These are phyloP conservation scores for Globisporangium paroecandrum DNA, from an alignment of 352 stramenopile species.

Conservation along the genomic window DNA sequence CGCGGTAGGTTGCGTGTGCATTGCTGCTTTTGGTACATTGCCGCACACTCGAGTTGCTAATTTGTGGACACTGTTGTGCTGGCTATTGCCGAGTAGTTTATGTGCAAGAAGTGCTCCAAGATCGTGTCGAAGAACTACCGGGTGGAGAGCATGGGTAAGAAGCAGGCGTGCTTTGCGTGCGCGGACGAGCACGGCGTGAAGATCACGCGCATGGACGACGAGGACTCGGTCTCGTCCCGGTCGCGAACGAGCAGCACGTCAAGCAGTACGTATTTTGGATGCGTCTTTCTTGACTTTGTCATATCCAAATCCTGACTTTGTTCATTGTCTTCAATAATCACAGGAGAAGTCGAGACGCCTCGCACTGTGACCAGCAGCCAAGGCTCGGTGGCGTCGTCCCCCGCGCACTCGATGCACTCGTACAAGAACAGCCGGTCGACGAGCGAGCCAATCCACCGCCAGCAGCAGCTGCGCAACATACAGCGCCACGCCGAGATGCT, in stretches of 20 bases:
- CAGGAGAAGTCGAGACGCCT: slow-evolving; percentile 12
- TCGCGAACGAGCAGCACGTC: slow-evolving; percentile 13
- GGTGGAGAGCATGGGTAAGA: slow-evolving; percentile 34
- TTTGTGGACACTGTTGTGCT: slow-evolving; percentile 1
- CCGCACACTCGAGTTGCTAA: background rate
- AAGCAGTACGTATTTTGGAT: slow-evolving; percentile 4
- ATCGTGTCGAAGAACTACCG: slow-evolving; percentile 63
- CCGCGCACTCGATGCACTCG: background rate
- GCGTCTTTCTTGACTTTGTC: background rate
- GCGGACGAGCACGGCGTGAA: slow-evolving; percentile 41
- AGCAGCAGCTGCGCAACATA: slow-evolving; percentile 17
- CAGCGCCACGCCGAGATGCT: slow-evolving; percentile 16
- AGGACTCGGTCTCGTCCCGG: slow-evolving; percentile 14
- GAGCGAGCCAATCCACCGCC: slow-evolving; percentile 15
- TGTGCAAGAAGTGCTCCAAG: slow-evolving; percentile 64
- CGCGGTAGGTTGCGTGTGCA: slow-evolving; percentile 40
- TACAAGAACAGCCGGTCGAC: slow-evolving; percentile 7
- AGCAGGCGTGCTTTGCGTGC: slow-evolving; percentile 57
- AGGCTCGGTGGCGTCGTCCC: slow-evolving; percentile 1
- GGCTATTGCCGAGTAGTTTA: slow-evolving; percentile 33
- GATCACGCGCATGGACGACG: slow-evolving; percentile 19
- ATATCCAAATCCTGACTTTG: background rate
- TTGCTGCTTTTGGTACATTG: background rate
- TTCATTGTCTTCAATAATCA: background rate
- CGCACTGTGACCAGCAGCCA: slow-evolving; percentile 5